Base-by-base conservation (phyloP, 2,329 filamentous ascomycete genomes). In the Aspergillus vadensis region DNA sequence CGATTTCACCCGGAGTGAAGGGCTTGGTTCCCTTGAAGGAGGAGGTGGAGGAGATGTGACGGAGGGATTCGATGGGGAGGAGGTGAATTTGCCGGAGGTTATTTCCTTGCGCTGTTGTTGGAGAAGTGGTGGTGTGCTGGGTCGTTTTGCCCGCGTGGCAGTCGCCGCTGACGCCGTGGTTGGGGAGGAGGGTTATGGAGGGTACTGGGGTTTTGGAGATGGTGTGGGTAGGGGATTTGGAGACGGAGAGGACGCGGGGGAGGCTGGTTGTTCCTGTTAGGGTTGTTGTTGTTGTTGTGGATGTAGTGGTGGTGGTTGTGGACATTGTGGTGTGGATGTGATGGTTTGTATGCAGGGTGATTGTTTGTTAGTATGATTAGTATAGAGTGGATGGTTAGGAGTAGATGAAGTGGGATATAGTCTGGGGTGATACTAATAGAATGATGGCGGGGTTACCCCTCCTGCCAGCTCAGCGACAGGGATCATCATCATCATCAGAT, bases 31-130 rank as follows among this genome's bases (percentile, higher is more conserved):
- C 19, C 19, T 54, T 38, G 1, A 47, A 12, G 5, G 56, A 1
- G 10, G 19, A 1, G 10, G 21, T 52, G 2, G 30, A 19, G 9
- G 55, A 62, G 1, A 59, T 25, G 1, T 36, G 8, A 3, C 41
- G 32, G 7, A 63, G 49, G 5, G 50, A 23, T n/a, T 63, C 61
- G 8, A 56, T 25, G 1, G 61, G 61, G 3, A 63, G 36, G 12
- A 62, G 44, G n/a, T 61, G 58, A n/a, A 64, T 55, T 19, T 64
- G 63, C 2, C 63, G 63, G 14, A 63, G 60, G n/a, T n/a, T n/a
- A n/a, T n/a, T n/a, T n/a, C n/a, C n/a, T n/a, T n/a, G n/a, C n/a
- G n/a, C n/a, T n/a, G n/a, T n/a, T n/a, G n/a, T n/a, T n/a, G n/a
- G n/a, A n/a, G n/a, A n/a, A n/a, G n/a, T n/a, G 17, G 55, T 41